These are phyloP conservation scores for Alternaria conjuncta DNA, from an alignment of 2,329 filamentous ascomycete species.

Conservation along the genomic window DNA sequence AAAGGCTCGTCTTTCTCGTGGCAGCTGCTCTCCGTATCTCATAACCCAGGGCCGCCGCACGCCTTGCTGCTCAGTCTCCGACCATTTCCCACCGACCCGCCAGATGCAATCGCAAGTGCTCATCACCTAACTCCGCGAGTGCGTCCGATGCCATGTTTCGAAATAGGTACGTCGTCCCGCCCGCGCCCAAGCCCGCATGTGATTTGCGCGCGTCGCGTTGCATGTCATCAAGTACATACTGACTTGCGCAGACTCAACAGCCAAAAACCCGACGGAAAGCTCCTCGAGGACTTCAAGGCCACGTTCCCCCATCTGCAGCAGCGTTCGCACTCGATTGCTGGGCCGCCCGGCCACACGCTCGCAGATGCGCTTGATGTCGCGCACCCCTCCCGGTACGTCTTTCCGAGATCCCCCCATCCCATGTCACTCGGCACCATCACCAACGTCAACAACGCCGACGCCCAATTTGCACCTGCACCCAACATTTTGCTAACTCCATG, in stretches of 20 bases:
- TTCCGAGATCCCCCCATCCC: constrained; percentile 10
- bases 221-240: constrained; percentile 4
- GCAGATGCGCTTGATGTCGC: constrained; percentile 57
- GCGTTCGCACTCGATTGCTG: constrained; percentile 53
- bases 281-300: constrained; percentile 83
- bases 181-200: constrained; percentile 17
- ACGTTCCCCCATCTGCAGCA: constrained; percentile 74
- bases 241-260: constrained; percentile 67
- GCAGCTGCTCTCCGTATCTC: constrained; percentile 43
- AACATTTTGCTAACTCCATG: not conserved
- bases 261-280: constrained; percentile 84
- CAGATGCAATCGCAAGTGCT: constrained; percentile 6
- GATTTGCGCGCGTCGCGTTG: constrained; percentile 39
- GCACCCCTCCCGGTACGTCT: constrained; percentile 52
- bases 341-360: constrained; percentile 53
- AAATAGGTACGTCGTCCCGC: constrained; percentile 50
- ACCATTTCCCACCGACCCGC: not conserved
- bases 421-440: constrained; percentile 11
- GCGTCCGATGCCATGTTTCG: constrained; percentile 49
- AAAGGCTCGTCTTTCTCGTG: constrained; percentile 32
- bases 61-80: not conserved
- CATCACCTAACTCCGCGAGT: constrained; percentile 6
- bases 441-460: not conserved
- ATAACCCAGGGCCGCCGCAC: constrained; percentile 31
- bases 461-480: not conserved